phyloP scores from a whole-genome alignment of 1,284 basidiomycete genomes.

The Malassezia furfur region DNA sequence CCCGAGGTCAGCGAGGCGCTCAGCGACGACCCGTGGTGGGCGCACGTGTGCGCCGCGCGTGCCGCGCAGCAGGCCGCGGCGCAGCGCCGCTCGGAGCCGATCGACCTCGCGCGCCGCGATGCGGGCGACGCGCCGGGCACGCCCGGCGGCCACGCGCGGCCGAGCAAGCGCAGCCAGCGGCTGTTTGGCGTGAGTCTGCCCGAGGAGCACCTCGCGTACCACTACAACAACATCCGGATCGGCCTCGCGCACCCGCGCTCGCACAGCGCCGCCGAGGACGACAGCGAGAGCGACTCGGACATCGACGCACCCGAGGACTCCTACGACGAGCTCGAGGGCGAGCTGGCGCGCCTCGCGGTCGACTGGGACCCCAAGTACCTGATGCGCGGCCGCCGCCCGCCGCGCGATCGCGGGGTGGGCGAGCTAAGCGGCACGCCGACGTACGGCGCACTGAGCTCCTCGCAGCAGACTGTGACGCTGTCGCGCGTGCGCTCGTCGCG shows the following conservation, averaged over 20 bases:
- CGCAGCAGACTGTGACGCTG: conserved; percentile 31
- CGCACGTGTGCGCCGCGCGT: conserved; percentile 34
- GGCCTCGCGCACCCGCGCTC: conserved; percentile 44
- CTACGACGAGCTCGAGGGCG: conserved; percentile 23
- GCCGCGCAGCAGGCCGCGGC: conserved; percentile 33
- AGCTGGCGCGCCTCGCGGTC: conserved; percentile 32
- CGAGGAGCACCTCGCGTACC: conserved; percentile 42
- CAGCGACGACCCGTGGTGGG: conserved; percentile 45
- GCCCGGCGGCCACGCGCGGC: conserved; percentile 2
- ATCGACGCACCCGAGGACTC: not conserved
- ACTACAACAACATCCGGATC: conserved; percentile 43
- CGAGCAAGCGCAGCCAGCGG: conserved; percentile 20
- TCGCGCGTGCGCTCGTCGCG: conserved; percentile 18
- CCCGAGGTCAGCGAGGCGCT: conserved; percentile 27
- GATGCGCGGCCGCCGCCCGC: not conserved
- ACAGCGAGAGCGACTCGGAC: conserved; percentile 26
- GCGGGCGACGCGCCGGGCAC: not conserved
- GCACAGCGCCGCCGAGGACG: conserved; percentile 22
- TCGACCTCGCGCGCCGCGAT: conserved; percentile 1
- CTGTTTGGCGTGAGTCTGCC: conserved; percentile 38
- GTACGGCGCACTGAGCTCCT: conserved; percentile 34
- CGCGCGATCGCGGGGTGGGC: not conserved
- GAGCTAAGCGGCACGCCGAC: not conserved
- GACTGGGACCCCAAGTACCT: conserved; percentile 17
- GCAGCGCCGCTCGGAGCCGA: conserved; percentile 24